Evolutionary conservation across 2,329 filamentous ascomycete species (phyloP).

Genomic region (Microcyclospora tardicrescens): DNA sequence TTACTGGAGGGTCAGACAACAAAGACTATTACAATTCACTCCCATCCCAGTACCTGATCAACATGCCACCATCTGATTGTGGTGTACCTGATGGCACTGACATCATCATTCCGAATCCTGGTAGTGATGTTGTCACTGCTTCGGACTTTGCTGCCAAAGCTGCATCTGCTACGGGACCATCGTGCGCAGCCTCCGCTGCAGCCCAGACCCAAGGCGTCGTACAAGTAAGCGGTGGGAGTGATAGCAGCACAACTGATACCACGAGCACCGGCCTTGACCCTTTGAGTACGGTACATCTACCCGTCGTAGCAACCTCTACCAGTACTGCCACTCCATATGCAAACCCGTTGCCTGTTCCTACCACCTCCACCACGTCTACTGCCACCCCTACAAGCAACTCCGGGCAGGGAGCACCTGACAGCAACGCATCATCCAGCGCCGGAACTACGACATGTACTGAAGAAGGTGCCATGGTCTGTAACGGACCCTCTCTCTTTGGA

Average conservation of each 20-base stretch:
- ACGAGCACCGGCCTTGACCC: too few species aligned
- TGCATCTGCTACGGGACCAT: constrained; percentile 7
- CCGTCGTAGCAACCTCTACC: too few species aligned
- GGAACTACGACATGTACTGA: constrained; percentile 16
- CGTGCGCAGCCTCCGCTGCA: constrained; percentile 10
- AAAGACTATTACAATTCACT: constrained; percentile 45
- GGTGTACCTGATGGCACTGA: constrained; percentile 2
- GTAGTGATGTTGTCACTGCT: constrained; percentile 9
- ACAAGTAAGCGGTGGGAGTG: background rate
- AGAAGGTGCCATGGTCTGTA: constrained; percentile 28
- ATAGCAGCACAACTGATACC: constrained; percentile 1
- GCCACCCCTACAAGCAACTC: constrained; percentile 20
- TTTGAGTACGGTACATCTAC: too few species aligned
- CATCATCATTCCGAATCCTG: constrained; percentile 13
- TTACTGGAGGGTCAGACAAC: constrained; percentile 37
- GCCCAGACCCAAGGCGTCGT: constrained; percentile 7
- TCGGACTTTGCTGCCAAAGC: constrained; percentile 3
- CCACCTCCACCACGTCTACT: too few species aligned
- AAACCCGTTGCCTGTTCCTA: too few species aligned
- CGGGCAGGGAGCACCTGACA: constrained; percentile 15
- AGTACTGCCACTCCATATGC: too few species aligned
- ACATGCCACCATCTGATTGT: constrained; percentile 26
- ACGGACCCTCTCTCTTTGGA: constrained; percentile 28
- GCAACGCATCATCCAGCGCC: constrained; percentile 1
- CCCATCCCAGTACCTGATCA: constrained; percentile 58